A percentile compares a stretch with the other conserved stretches of the same genome.
phyloP scores from a whole-genome alignment of 495 filamentous ascomycete species.

The Penicillium ucsense region DNA sequence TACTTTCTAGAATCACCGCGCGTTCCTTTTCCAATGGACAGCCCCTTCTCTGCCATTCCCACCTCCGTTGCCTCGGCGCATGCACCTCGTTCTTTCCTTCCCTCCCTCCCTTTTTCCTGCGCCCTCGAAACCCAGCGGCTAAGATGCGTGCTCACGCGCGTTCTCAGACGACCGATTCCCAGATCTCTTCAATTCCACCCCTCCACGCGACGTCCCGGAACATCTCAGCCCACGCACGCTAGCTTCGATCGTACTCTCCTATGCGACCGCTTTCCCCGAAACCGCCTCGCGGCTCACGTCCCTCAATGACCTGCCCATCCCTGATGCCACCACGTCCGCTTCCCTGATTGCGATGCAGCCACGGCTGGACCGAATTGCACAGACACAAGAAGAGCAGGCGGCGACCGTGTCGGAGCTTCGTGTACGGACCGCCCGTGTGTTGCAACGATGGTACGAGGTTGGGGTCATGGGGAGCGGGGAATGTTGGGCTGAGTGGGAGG shows the following conservation, averaged over 20 bases:
- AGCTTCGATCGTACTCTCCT: conserved; percentile 62
- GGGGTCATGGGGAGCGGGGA: conserved; percentile 58
- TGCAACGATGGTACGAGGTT: conserved; percentile 75
- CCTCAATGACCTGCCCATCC: conserved; percentile 66
- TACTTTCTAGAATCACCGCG: not conserved
- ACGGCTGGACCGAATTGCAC: conserved; percentile 56
- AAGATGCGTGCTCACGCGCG: not conserved
- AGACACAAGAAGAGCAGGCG: conserved; percentile 60
- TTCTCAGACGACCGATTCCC: conserved; percentile 46
- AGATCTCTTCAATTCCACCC: conserved; percentile 44
- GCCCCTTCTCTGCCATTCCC: not conserved
- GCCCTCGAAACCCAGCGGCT: not conserved
- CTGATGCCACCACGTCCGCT: conserved; percentile 56
- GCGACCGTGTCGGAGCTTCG: conserved; percentile 61
- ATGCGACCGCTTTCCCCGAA: conserved; percentile 62
- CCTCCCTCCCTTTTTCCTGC: no score
- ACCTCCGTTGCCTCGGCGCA: not conserved
- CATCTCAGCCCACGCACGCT: conserved; percentile 34
- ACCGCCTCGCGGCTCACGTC: conserved; percentile 74
- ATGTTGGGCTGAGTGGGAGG: conserved; percentile 67
- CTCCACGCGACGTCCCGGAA: conserved; percentile 28
- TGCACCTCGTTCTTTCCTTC: not conserved
- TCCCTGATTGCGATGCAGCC: conserved; percentile 60
- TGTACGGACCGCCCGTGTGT: conserved; percentile 56
- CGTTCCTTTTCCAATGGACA: no score